These are phyloP conservation scores for Lodderomyces parapsilosis DNA, from an alignment of 1,139 yeast genomes.

Conservation along the genomic window DNA sequence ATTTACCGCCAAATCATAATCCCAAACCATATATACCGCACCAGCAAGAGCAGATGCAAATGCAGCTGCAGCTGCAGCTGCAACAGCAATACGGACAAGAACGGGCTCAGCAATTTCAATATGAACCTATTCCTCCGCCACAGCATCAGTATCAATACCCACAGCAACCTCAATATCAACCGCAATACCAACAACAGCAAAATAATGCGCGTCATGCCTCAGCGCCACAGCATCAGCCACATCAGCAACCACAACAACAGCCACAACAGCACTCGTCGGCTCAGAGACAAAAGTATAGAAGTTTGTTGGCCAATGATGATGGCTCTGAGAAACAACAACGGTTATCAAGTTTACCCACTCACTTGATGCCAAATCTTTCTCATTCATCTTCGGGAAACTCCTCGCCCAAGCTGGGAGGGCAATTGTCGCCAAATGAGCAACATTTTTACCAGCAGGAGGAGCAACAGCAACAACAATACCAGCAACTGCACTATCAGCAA, in stretches of 20 bases:
- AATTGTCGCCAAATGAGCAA: slow-evolving; percentile 8
- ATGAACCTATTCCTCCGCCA: slow-evolving; percentile 1
- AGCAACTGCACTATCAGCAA: not conserved
- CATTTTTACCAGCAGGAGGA: not conserved
- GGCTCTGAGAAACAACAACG: not conserved
- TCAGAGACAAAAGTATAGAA: not conserved
- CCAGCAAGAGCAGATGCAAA: no score
- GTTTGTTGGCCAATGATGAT: not conserved
- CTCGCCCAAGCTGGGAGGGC: slow-evolving; percentile 4
- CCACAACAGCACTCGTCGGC: not conserved
- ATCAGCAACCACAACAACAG: slow-evolving; percentile 1
- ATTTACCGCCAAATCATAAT: slow-evolving; percentile 14
- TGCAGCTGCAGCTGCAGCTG: slow-evolving; percentile 5
- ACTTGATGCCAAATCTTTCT: not conserved
- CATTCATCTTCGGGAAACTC: not conserved
- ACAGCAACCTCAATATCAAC: no score
- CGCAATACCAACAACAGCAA: slow-evolving; percentile 1
- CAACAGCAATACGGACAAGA: slow-evolving; percentile 4
- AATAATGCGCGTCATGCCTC: slow-evolving; percentile 1
- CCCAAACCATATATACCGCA: slow-evolving; percentile 5
- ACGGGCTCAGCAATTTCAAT: slow-evolving; percentile 5
- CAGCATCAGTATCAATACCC: slow-evolving; percentile 1
- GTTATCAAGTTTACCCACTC: slow-evolving; percentile 2
- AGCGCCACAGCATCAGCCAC: slow-evolving; percentile 1
- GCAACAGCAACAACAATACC: slow-evolving; percentile 1